Percentiles rank a stretch among this genome's conserved stretches.
Conservation (phyloP, 306 rosid species). For the Calophaca sinica region DNA sequence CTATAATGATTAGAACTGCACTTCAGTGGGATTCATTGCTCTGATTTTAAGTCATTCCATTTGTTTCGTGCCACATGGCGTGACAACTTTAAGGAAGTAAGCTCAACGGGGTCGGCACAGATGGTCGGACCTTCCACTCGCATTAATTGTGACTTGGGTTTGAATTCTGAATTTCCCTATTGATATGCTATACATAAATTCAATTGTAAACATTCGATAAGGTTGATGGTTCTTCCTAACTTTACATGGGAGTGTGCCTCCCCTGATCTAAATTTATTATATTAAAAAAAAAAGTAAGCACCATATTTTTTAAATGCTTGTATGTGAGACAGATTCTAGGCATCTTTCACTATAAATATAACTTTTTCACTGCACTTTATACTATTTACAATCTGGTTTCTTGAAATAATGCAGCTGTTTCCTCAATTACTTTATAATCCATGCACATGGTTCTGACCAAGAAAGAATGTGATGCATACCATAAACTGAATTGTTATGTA, state of each 20-base stretch:
- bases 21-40: slow-evolving; percentile 52
- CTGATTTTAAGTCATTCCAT: slow-evolving; percentile 48
- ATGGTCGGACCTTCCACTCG: too few species aligned
- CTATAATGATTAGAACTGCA: slow-evolving; percentile 44
- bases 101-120: too few species aligned
- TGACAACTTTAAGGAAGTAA: not conserved
- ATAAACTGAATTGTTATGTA: slow-evolving; percentile 45
- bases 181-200: too few species aligned
- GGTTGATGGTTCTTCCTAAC: too few species aligned
- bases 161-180: too few species aligned
- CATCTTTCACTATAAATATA: slow-evolving; percentile 37
- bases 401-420: slow-evolving; percentile 37
- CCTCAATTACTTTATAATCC: slow-evolving; percentile 43
- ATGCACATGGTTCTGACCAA: slow-evolving; percentile 57
- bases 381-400: slow-evolving; percentile 46
- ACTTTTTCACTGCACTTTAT: slow-evolving; percentile 42
- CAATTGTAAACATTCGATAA: too few species aligned
- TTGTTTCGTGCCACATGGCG: slow-evolving; percentile 48
- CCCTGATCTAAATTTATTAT: too few species aligned
- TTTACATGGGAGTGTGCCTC: too few species aligned
- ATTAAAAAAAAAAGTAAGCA: not conserved
- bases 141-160: too few species aligned
- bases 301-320: slow-evolving; percentile 10
- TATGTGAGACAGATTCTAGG: slow-evolving; percentile 48
- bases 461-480: slow-evolving; percentile 51